A percentile compares a stretch with the other conserved stretches of the same genome.
phyloP scores from a whole-genome alignment of 768 basidiomycete species.

The Candolleomyces eurysporus region DNA sequence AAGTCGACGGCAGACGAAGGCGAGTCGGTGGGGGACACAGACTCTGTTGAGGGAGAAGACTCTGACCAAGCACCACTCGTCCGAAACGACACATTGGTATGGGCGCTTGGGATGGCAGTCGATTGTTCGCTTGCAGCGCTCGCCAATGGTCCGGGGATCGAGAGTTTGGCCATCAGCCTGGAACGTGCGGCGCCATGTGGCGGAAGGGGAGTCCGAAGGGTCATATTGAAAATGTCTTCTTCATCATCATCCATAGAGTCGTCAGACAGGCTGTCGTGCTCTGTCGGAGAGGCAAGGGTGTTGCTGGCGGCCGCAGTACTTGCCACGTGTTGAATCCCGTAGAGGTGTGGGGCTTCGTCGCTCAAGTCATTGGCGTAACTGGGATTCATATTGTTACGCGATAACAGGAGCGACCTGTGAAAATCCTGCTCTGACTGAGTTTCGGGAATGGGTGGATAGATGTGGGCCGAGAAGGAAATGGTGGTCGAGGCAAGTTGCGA shows the following conservation, averaged over 20 bases:
- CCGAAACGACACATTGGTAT: background rate
- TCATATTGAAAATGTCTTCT: slow-evolving; percentile 66
- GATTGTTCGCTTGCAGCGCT: slow-evolving; percentile 20
- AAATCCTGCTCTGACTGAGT: slow-evolving; percentile 52
- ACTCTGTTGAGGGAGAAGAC: background rate
- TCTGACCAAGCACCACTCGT: background rate
- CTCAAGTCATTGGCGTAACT: slow-evolving; percentile 60
- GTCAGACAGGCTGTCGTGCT: slow-evolving; percentile 26
- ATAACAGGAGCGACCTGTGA: slow-evolving; percentile 66
- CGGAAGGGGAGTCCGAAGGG: slow-evolving; percentile 60
- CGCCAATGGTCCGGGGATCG: slow-evolving; percentile 12
- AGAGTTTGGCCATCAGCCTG: slow-evolving; percentile 13
- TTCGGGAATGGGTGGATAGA: slow-evolving; percentile 38
- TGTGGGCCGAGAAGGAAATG: slow-evolving; percentile 14
- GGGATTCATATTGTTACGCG: slow-evolving; percentile 58
- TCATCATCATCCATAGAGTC: slow-evolving; percentile 13
- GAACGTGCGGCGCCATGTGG: slow-evolving; percentile 22
- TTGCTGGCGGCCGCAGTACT: background rate
- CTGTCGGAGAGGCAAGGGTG: slow-evolving; percentile 27
- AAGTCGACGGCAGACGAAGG: background rate
- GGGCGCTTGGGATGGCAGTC: slow-evolving; percentile 30
- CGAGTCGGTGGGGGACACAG: background rate
- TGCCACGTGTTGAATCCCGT: slow-evolving; percentile 38
- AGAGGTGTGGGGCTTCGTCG: slow-evolving; percentile 39
- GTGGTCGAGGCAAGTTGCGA: slow-evolving; percentile 28